phyloP scores from a whole-genome alignment of 78 protist genomes.

The Goniomonas avonlea region DNA sequence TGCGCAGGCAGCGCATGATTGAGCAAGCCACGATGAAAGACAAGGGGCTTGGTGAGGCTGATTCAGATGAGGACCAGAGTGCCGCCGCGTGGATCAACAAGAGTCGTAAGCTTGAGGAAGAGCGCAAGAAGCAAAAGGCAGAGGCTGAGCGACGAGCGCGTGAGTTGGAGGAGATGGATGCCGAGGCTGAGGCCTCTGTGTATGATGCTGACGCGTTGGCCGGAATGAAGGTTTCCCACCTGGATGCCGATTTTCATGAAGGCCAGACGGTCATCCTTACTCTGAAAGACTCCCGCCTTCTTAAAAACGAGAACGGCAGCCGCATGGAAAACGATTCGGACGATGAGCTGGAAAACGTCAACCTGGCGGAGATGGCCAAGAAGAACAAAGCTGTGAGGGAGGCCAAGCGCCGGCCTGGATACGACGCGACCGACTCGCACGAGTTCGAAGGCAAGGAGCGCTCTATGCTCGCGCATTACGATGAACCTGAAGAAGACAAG shows the following conservation, averaged over 20 bases:
- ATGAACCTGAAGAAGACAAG: not conserved
- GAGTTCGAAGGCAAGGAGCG: conserved; percentile 9
- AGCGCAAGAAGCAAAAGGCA: not conserved
- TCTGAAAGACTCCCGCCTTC: not conserved
- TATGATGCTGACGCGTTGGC: not conserved
- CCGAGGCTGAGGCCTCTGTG: too few relatives aligned
- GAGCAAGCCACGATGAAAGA: not conserved
- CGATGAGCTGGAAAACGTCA: conserved; percentile 23
- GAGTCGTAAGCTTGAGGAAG: not conserved
- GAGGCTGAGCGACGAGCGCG: not conserved
- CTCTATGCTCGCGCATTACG: not conserved
- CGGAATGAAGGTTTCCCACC: conserved; percentile 6
- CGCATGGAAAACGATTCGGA: not conserved
- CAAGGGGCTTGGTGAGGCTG: conserved; percentile 16
- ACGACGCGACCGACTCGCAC: not conserved
- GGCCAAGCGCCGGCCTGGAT: not conserved
- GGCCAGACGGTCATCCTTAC: not conserved
- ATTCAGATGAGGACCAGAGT: not conserved
- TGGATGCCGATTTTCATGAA: not conserved
- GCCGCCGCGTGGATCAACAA: conserved; percentile 7
- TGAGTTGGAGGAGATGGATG: too few relatives aligned
- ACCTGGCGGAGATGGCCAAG: not conserved
- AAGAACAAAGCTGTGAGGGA: not conserved
- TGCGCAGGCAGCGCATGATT: not conserved
- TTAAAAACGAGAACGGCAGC: not conserved